Evolutionary conservation across 2,329 filamentous ascomycete species (phyloP).

Genomic region (Aspergillus uvarum): DNA sequence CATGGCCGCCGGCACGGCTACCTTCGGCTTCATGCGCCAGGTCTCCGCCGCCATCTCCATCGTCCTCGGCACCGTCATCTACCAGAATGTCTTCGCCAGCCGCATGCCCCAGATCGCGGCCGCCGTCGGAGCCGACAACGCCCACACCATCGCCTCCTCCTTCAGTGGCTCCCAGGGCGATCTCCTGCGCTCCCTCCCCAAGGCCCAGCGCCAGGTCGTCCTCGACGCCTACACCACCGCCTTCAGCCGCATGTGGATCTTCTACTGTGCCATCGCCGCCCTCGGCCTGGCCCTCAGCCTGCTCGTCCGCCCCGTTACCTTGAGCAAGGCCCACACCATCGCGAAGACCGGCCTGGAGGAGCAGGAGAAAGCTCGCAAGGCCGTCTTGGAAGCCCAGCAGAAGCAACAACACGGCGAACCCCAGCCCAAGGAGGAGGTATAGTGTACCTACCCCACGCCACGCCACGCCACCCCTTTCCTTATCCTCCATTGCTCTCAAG

Average conservation of each 20-base stretch:
- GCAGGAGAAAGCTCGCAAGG: conserved; percentile 44
- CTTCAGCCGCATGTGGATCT: conserved; percentile 53
- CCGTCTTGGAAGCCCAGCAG: conserved; percentile 29
- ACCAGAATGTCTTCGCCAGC: conserved; percentile 39
- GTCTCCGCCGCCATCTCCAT: conserved; percentile 59
- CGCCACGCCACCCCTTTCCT: neutral
- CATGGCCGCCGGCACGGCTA: conserved; percentile 63
- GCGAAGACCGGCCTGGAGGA: conserved; percentile 47
- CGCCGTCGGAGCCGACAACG: conserved; percentile 32
- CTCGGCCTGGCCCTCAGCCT: conserved; percentile 41
- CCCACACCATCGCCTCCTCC: conserved; percentile 26
- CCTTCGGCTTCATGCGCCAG: conserved; percentile 61
- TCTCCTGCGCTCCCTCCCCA: conserved; percentile 35
- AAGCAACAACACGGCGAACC: conserved; percentile 53
- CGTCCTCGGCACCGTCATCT: conserved; percentile 57
- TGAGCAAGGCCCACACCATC: conserved; percentile 45
- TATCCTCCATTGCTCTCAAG: neutral
- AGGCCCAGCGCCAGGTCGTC: conserved; percentile 38
- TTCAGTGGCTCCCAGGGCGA: conserved; percentile 38
- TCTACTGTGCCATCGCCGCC: conserved; percentile 44
- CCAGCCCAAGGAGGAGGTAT: conserved; percentile 57
- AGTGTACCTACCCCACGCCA: neutral
- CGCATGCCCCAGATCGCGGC: conserved; percentile 29
- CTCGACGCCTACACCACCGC: conserved; percentile 44
- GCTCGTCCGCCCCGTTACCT: conserved; percentile 38